Evolutionary conservation across 2,329 filamentous ascomycete genomes (phyloP).

Genomic region (Dactylellina leptospora): DNA sequence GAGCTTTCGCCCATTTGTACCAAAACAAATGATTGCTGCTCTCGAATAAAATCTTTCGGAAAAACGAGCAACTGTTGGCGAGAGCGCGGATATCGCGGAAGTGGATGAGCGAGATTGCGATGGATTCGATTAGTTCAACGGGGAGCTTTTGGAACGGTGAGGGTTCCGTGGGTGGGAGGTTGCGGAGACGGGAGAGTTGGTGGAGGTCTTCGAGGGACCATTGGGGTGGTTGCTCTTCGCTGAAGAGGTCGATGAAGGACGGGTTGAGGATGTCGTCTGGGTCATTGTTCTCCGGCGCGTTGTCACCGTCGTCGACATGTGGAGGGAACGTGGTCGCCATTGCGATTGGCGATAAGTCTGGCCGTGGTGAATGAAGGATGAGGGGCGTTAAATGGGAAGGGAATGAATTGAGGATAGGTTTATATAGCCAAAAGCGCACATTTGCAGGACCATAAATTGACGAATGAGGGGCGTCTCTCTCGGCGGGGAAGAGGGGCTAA

Average conservation of each 20-base stretch:
- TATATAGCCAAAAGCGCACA: conserved; percentile 31
- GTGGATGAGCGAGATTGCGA: conserved; percentile 16
- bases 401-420: not conserved
- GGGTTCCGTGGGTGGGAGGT: not conserved
- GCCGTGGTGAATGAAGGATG: no score
- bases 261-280: conserved; percentile 48
- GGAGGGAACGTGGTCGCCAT: conserved; percentile 3
- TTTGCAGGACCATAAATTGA: not conserved
- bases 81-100: conserved; percentile 41
- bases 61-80: conserved; percentile 36
- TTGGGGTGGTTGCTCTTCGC: conserved; percentile 32
- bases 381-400: no score
- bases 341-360: no score
- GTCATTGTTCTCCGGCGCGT: conserved; percentile 21
- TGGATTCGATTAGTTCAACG: conserved; percentile 41
- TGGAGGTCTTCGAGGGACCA: conserved; percentile 45
- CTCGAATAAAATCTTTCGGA: conserved; percentile 37
- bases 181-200: conserved; percentile 20
- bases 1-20: conserved; percentile 37
- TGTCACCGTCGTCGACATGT: not conserved
- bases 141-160: conserved; percentile 41
- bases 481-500: conserved; percentile 25
- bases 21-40: conserved; percentile 47
- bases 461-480: conserved; percentile 23
- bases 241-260: conserved; percentile 40